These are phyloP conservation scores for Stentor roeselii DNA, from an alignment of 73 alveolate species.

Conservation along the genomic window DNA sequence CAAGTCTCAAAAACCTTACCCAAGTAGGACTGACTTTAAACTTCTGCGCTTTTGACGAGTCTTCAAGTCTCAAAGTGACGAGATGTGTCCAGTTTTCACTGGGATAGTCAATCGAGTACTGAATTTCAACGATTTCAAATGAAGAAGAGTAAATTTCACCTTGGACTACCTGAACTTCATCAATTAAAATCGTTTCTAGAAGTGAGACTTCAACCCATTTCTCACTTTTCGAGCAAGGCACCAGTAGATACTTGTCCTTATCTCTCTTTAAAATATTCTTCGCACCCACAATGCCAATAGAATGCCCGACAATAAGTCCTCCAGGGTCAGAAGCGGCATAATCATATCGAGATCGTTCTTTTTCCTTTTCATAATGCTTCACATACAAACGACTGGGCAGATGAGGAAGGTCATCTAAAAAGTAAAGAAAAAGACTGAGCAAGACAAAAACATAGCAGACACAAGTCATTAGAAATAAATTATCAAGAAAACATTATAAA, in stretches of 20 bases:
- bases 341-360: not conserved
- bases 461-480: no score
- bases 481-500: no score
- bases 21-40: not conserved
- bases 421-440: no score
- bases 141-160: slow-evolving; percentile 22
- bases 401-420: no score
- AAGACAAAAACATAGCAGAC: no score
- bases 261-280: not conserved
- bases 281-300: not conserved
- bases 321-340: slow-evolving; percentile 20
- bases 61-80: not conserved
- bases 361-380: no score
- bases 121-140: not conserved
- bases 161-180: not conserved
- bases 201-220: slow-evolving; percentile 16
- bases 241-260: slow-evolving; percentile 10
- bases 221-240: slow-evolving; percentile 1
- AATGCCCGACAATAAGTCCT: not conserved
- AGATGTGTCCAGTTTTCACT: not conserved
- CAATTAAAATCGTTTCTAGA: not conserved
- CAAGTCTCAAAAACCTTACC: slow-evolving; percentile 20
- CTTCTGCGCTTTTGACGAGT: not conserved
- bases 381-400: no score
- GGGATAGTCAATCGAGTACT: not conserved